A percentile compares a stretch with the other conserved stretches of the same genome.
Evolutionary conservation across 169 alveolate species (phyloP).

Genomic region (Cryptosporidium tyzzeri): DNA sequence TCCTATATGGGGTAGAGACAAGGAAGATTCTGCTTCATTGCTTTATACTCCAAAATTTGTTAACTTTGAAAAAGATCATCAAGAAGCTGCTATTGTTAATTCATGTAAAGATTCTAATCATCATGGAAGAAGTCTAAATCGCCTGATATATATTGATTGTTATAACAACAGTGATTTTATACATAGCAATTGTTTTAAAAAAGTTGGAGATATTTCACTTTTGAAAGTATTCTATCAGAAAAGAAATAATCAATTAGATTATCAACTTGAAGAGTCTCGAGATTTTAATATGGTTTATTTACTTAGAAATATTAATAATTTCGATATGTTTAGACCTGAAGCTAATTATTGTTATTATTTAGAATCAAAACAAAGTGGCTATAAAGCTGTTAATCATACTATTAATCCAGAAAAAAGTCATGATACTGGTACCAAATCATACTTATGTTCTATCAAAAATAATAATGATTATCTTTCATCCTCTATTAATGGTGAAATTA

Average conservation of each 20-base stretch:
- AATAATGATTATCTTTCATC: constrained; percentile 51
- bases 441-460: constrained; percentile 34
- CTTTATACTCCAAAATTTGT: constrained; percentile 27
- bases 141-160: constrained; percentile 13
- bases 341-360: constrained; percentile 18
- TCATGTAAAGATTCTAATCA: background rate
- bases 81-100: background rate
- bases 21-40: background rate
- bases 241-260: background rate
- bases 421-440: background rate
- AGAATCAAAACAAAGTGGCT: background rate
- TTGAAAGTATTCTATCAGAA: background rate
- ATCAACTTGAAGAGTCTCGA: background rate
- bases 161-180: constrained; percentile 59
- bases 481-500: background rate
- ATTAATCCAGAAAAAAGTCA: background rate
- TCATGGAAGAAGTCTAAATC: background rate
- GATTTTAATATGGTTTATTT: constrained; percentile 15
- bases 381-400: background rate
- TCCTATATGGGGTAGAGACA: background rate
- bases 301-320: constrained; percentile 21
- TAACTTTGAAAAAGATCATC: constrained; percentile 42
- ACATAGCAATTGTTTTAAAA: background rate
- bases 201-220: constrained; percentile 14
- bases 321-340: background rate